These are phyloP conservation scores for Boletus rufocinnamomeus DNA, from an alignment of 768 basidiomycete genomes.

Conservation along the genomic window DNA sequence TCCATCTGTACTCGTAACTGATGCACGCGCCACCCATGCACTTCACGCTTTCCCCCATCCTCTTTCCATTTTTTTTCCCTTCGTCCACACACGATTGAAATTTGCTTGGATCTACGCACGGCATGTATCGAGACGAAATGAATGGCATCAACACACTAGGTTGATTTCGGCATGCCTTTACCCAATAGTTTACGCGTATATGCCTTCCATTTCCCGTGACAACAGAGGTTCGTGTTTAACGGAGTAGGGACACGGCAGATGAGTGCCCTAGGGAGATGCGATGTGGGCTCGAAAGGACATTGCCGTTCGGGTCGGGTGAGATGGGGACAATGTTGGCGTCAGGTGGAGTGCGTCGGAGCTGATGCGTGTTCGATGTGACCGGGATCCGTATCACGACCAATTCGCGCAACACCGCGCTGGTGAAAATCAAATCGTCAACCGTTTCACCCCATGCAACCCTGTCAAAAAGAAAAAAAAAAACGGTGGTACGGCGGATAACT, in stretches of 20 bases:
- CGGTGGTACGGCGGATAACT: too few species aligned
- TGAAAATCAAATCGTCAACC: background rate
- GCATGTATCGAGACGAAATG: slow-evolving; percentile 15
- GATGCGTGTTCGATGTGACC: too few species aligned
- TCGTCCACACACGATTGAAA: slow-evolving; percentile 1
- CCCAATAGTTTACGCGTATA: background rate
- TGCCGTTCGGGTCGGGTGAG: background rate
- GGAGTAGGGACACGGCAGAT: background rate
- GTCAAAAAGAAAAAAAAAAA: too few species aligned
- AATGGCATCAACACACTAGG: slow-evolving; percentile 4
- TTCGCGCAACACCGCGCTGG: background rate
- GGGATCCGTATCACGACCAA: background rate
- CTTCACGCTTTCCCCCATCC: background rate
- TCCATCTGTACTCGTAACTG: slow-evolving; percentile 27
- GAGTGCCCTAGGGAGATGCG: slow-evolving; percentile 5
- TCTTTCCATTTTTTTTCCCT: background rate
- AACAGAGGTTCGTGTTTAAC: background rate
- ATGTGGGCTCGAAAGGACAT: slow-evolving; percentile 1
- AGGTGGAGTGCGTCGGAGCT: background rate
- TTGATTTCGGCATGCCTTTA: slow-evolving; percentile 4
- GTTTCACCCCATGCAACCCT: background rate
- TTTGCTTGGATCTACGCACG: slow-evolving; percentile 27
- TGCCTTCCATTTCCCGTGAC: background rate
- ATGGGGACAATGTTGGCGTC: background rate
- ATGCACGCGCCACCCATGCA: slow-evolving; percentile 16